Conservation (phyloP, 768 basidiomycete species). For the Lentinula detonsa region DNA sequence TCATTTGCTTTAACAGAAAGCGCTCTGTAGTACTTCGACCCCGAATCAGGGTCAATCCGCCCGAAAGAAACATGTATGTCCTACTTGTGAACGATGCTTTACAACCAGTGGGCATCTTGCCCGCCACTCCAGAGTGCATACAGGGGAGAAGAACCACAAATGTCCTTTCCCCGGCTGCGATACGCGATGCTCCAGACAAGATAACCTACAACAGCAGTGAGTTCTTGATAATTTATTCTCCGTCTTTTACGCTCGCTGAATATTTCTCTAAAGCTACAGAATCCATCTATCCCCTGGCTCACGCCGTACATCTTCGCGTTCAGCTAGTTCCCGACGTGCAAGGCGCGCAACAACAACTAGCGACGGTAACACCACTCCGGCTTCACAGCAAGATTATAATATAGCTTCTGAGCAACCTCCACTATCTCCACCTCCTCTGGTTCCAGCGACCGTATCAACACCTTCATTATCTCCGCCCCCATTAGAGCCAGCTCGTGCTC, state of each 20-base stretch:
- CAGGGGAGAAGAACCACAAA: slow-evolving; percentile 87
- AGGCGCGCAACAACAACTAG: slow-evolving; percentile 19
- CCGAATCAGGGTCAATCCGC: slow-evolving; percentile 3
- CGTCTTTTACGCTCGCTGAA: not conserved
- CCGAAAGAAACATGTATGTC: slow-evolving; percentile 60
- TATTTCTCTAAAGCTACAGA: slow-evolving; percentile 48
- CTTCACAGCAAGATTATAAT: not conserved
- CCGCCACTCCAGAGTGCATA: slow-evolving; percentile 84
- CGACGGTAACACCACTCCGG: slow-evolving; percentile 17
- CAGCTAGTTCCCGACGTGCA: slow-evolving; percentile 42
- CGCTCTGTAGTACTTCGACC: not conserved
- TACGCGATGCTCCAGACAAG: slow-evolving; percentile 84
- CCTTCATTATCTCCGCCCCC: slow-evolving; percentile 36
- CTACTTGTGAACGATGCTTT: slow-evolving; percentile 70
- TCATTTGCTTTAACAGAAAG: not conserved
- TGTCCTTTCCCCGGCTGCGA: slow-evolving; percentile 96
- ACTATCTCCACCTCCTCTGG: slow-evolving; percentile 2
- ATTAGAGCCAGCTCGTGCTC: slow-evolving; percentile 31
- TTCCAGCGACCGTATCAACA: slow-evolving; percentile 14
- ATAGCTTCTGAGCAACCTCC: slow-evolving; percentile 9
- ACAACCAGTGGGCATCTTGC: slow-evolving; percentile 88
- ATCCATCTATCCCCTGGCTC: slow-evolving; percentile 81
- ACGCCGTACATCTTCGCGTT: slow-evolving; percentile 58
- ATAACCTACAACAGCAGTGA: slow-evolving; percentile 70
- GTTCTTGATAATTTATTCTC: slow-evolving; percentile 14